These are phyloP conservation scores for Phascolomyces articulosus DNA, from an alignment of 371 early-diverging fungal species.

Conservation along the genomic window DNA sequence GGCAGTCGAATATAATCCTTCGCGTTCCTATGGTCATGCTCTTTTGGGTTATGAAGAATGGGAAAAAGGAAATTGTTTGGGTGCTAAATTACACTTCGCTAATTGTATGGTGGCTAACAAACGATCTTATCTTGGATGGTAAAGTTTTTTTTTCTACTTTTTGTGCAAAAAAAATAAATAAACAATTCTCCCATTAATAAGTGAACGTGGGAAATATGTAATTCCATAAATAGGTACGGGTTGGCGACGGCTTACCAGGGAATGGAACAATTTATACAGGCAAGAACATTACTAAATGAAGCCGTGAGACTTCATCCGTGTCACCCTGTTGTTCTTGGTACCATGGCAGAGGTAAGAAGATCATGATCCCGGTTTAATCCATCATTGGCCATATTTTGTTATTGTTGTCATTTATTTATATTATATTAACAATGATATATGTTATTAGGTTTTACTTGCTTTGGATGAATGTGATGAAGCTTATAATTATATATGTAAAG, in stretches of 20 bases:
- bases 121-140: constrained; percentile 42
- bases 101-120: constrained; percentile 34
- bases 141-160: constrained; percentile 4
- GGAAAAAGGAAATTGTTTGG: constrained; percentile 35
- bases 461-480: constrained; percentile 15
- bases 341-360: constrained; percentile 39
- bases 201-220: neutral
- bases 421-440: neutral
- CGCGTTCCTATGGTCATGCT: constrained; percentile 35
- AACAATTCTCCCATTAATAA: neutral
- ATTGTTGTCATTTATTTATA: neutral
- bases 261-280: constrained; percentile 28
- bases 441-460: constrained; percentile 10
- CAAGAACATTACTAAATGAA: constrained; percentile 28
- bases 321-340: constrained; percentile 34
- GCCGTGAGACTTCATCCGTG: constrained; percentile 37
- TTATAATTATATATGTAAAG: constrained; percentile 3
- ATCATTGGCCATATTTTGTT: neutral
- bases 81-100: constrained; percentile 37
- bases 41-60: constrained; percentile 47
- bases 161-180: neutral
- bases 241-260: constrained; percentile 33
- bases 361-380: too few species aligned
- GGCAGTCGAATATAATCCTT: constrained; percentile 33
- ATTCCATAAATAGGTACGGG: constrained; percentile 27